A percentile compares a stretch with the other conserved stretches of the same genome.
phyloP scores from a whole-genome alignment of 177 flowering plant species.

The Vitis hybrid region DNA sequence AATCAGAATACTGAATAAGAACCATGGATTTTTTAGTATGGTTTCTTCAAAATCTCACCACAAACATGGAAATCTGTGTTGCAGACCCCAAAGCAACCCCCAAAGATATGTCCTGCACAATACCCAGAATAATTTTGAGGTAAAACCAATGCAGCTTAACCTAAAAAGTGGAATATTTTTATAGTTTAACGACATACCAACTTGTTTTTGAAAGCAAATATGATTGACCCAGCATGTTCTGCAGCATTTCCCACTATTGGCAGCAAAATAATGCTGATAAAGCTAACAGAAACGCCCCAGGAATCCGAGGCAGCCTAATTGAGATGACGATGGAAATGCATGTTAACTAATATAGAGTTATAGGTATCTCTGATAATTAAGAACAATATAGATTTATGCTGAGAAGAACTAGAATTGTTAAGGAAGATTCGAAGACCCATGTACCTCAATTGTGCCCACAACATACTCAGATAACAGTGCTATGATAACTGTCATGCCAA shows the following conservation, averaged over 20 bases:
- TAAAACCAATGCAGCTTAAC: too few species aligned
- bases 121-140: not conserved
- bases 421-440: not conserved
- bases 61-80: slow-evolving; percentile 63
- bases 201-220: slow-evolving; percentile 41
- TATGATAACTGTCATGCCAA: slow-evolving; percentile 39
- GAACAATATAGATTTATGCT: not conserved
- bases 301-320: slow-evolving; percentile 43
- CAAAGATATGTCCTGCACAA: slow-evolving; percentile 50
- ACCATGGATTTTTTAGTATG: not conserved
- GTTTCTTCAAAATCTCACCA: slow-evolving; percentile 29
- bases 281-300: slow-evolving; percentile 48
- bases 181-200: slow-evolving; percentile 17
- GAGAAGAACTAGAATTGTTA: not conserved
- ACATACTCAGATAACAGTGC: slow-evolving; percentile 47
- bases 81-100: slow-evolving; percentile 69
- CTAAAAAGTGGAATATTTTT: too few species aligned
- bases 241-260: slow-evolving; percentile 56
- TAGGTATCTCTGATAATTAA: not conserved
- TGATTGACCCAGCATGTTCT: slow-evolving; percentile 47
- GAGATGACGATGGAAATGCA: not conserved
- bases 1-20: not conserved
- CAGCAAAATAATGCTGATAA: slow-evolving; percentile 44
- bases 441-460: slow-evolving; percentile 53
- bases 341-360: too few species aligned